A percentile compares a stretch with the other conserved stretches of the same genome.
Conservation (phyloP, 139 green algal species). For the Raphidocelis subcapitata region DNA sequence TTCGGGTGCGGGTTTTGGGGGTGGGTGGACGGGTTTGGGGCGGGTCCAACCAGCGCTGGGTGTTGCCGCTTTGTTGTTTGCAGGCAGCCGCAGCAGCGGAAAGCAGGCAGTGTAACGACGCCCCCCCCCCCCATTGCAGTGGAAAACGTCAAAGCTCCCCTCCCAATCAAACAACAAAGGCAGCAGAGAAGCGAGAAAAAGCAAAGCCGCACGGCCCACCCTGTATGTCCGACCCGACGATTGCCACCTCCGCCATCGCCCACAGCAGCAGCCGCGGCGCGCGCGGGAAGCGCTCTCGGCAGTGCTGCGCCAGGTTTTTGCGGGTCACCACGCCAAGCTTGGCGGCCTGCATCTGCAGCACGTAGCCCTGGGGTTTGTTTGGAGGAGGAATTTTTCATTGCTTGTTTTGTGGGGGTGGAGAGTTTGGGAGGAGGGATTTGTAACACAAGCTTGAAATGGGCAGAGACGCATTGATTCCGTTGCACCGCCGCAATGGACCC, state of each 20-base stretch:
- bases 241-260: conserved; percentile 86
- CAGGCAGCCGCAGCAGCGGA: no score
- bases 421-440: not conserved
- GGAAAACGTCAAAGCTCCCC: not conserved
- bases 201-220: conserved; percentile 2
- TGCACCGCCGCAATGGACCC: no score
- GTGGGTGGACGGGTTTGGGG: not conserved
- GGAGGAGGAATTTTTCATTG: no score
- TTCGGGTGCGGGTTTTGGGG: not conserved
- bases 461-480: no score
- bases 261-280: conserved; percentile 60
- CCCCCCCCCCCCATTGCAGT: no score
- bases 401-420: not conserved
- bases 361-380: conserved; percentile 64
- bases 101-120: no score
- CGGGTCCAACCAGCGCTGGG: not conserved
- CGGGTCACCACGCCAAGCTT: conserved; percentile 84
- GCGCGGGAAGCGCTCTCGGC: conserved; percentile 56
- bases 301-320: conserved; percentile 81
- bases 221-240: conserved; percentile 86
- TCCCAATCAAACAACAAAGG: no score
- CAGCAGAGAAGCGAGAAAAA: no score
- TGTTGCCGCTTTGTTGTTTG: no score
- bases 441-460: not conserved
- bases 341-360: conserved; percentile 80